Base-by-base conservation (phyloP, 2,329 filamentous ascomycete genomes). In the Colletotrichum shisoi region DNA sequence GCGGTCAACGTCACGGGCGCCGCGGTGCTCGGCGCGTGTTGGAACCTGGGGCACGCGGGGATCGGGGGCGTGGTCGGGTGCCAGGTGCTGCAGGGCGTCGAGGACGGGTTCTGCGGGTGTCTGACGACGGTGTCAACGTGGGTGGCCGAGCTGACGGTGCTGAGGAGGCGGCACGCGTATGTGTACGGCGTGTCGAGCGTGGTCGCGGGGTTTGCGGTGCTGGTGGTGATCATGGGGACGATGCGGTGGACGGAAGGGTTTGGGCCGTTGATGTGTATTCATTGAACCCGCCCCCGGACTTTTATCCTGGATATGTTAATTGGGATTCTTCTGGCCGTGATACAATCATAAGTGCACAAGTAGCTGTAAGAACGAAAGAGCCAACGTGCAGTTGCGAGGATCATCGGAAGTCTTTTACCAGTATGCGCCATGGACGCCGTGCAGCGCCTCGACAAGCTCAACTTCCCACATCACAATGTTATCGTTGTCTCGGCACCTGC, bases 1-100 rank as follows among this genome's bases (percentile, higher is more conserved):
- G 79, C 81, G 0, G 92, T 91, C 34, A 98, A 98, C 73, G 82
- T 96, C 4, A 76, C 90, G 15, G 94, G 94, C 4, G 93, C 92
- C 0, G 84, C 84, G 0, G 77, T 97, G 17, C 77, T 96, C 57
- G 93, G 87, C 15, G 89, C 93, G 84, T 85, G 88, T 37, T 96
- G 87, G 81, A 91, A 96, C 73, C 79, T 97, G 57, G 91, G 93
- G 70, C 93, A 92, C 73, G 84, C 83, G 0, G 84, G 83, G 0
- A 70, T 83, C 1, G 81, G 81, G 4, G 84, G 85, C 1, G 75
- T 85, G 1, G 73, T 88, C 0, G 88, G 87, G 0, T 94, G 90
- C 69, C 89, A 91, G 76, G 84, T 91, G 0, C 75, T 92, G 56
- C 86, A 89, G 72, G 88, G 88, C 6, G 76, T 90, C 3, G 84